Evolutionary conservation across 1,284 basidiomycete genomes (phyloP).

Genomic region (Schizophyllum amplum): DNA sequence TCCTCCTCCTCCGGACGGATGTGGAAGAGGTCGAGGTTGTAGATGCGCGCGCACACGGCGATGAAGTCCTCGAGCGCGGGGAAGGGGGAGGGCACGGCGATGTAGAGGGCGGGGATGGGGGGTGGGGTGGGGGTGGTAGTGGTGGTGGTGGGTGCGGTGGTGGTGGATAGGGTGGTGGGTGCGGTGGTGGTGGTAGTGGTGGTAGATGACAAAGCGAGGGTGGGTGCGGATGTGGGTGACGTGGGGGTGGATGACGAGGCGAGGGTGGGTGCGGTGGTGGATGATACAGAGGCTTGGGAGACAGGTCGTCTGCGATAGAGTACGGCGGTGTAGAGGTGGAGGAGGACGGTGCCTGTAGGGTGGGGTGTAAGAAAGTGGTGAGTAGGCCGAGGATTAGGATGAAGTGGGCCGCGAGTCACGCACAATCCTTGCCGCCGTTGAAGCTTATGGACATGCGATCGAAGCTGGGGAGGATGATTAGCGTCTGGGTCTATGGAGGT

Average conservation of each 20-base stretch:
- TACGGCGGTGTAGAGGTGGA: slow-evolving; percentile 81
- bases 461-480: no score
- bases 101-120: slow-evolving; percentile 79
- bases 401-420: slow-evolving; percentile 20
- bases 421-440: slow-evolving; percentile 98
- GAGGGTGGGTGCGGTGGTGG: neutral
- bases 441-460: slow-evolving; percentile 81
- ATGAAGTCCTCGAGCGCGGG: slow-evolving; percentile 82
- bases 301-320: slow-evolving; percentile 37
- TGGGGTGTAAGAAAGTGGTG: neutral
- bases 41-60: slow-evolving; percentile 50
- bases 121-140: neutral
- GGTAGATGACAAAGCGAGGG: neutral
- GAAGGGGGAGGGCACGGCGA: slow-evolving; percentile 88
- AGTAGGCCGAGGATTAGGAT: slow-evolving; percentile 4
- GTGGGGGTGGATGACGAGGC: neutral
- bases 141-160: neutral
- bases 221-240: neutral
- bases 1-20: slow-evolving; percentile 32
- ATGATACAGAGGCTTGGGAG: slow-evolving; percentile 12
- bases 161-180: neutral
- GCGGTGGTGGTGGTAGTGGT: neutral
- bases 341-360: slow-evolving; percentile 78
- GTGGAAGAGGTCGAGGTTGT: slow-evolving; percentile 74
- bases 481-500: no score